Conservation (phyloP, 805 yeast genomes). For the Tetrapisispora arboricola region DNA sequence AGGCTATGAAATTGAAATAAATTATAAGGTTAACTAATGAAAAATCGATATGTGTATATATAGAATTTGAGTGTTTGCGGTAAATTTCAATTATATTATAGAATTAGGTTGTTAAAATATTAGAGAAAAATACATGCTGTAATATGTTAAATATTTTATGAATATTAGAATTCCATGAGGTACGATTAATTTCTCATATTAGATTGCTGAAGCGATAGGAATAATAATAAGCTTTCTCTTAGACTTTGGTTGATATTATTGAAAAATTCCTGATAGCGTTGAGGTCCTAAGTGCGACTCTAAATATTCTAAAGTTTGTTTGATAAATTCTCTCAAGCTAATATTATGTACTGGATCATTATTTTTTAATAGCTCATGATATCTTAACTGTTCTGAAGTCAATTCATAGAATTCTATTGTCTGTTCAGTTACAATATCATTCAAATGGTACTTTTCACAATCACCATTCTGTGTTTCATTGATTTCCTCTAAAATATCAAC, state of each 20-base stretch:
- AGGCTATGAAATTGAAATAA: too few relatives aligned
- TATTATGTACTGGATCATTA: conserved; percentile 45
- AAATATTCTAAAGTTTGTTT: conserved; percentile 23
- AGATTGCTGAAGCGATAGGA: conserved; percentile 7
- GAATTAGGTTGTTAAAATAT: too few relatives aligned
- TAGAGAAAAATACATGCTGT: too few relatives aligned
- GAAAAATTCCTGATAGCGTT: conserved; percentile 17
- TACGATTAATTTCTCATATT: conserved; percentile 1
- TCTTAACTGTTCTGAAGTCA: conserved; percentile 36
- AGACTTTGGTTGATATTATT: conserved; percentile 14
- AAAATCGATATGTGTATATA: too few relatives aligned
- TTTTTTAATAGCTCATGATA: conserved; percentile 30
- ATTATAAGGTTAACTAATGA: too few relatives aligned
- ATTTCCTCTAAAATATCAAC: conserved; percentile 60
- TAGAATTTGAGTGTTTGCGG: too few relatives aligned
- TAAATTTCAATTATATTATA: too few relatives aligned
- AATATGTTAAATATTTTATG: too few relatives aligned
- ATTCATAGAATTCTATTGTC: conserved; percentile 16
- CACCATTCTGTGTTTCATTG: conserved; percentile 50
- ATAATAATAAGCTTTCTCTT: conserved; percentile 21
- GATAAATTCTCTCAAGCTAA: conserved; percentile 39
- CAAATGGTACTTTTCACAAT: conserved; percentile 42
- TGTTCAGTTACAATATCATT: conserved; percentile 32
- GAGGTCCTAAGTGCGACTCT: conserved; percentile 19
- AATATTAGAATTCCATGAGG: too few relatives aligned